phyloP scores from a whole-genome alignment of 768 basidiomycete genomes.

The Pulveroboletus sp. region DNA sequence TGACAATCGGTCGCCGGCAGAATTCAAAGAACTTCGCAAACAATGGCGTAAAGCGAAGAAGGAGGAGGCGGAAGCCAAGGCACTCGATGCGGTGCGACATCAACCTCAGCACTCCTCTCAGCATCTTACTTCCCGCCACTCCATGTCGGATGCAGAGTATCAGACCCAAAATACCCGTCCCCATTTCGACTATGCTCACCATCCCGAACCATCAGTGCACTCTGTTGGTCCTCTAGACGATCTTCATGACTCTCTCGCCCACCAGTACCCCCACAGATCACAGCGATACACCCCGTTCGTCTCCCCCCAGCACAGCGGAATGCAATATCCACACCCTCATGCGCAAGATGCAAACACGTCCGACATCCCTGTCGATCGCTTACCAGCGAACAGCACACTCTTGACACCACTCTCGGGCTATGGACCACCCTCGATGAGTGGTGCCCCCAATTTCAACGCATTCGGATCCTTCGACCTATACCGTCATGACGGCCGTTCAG shows the following conservation, averaged over 20 bases:
- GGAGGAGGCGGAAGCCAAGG: conserved; percentile 42
- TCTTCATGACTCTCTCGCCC: conserved; percentile 15
- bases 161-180: conserved; percentile 16
- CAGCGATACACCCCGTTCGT: conserved; percentile 24
- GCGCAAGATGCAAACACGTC: conserved; percentile 19
- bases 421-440: conserved; percentile 36
- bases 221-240: conserved; percentile 14
- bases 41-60: conserved; percentile 95
- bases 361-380: conserved; percentile 32
- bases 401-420: conserved; percentile 68
- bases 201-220: conserved; percentile 18
- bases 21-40: conserved; percentile 97
- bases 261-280: conserved; percentile 22
- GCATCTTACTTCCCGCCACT: conserved; percentile 20
- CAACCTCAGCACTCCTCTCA: conserved; percentile 14
- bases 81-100: conserved; percentile 16
- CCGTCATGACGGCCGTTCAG: conserved; percentile 36
- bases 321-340: conserved; percentile 23
- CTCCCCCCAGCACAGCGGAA: conserved; percentile 14
- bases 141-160: conserved; percentile 26
- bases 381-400: conserved; percentile 63
- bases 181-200: conserved; percentile 24
- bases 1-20: conserved; percentile 37
- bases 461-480: conserved; percentile 36
- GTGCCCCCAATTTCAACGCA: conserved; percentile 7